phyloP scores from a whole-genome alignment of 169 alveolate genomes.

The Plasmodium vivax region DNA sequence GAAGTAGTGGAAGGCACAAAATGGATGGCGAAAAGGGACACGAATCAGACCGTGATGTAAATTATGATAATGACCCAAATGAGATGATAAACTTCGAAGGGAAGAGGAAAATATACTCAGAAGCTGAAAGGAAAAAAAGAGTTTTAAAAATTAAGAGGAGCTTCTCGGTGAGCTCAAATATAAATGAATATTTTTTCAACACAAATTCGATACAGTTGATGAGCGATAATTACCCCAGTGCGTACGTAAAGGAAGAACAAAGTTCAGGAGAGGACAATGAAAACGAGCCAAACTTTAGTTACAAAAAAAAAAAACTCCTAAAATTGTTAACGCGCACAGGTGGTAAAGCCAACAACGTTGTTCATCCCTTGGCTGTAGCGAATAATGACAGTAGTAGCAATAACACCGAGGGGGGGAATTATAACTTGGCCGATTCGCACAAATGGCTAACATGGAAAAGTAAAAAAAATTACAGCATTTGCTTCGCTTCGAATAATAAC shows the following conservation, averaged over 20 bases:
- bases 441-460: background rate
- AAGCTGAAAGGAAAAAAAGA: background rate
- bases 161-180: conserved; percentile 38
- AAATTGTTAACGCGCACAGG: background rate
- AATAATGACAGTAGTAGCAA: background rate
- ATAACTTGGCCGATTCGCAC: background rate
- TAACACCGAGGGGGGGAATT: background rate
- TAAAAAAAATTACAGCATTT: background rate
- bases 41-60: background rate
- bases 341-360: background rate
- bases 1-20: background rate
- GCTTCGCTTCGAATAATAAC: background rate
- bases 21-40: conserved; percentile 15
- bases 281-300: background rate
- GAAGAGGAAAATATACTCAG: background rate
- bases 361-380: background rate
- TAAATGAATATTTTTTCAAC: conserved; percentile 43
- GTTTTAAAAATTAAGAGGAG: conserved; percentile 17
- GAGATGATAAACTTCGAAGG: background rate
- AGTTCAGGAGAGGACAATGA: background rate
- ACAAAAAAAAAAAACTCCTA: background rate
- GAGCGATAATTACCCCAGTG: background rate
- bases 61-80: background rate
- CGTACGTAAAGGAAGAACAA: background rate
- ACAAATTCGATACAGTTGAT: background rate